Conservation (phyloP, 2,329 filamentous ascomycete genomes). For the Parascedosporium putredinis region DNA sequence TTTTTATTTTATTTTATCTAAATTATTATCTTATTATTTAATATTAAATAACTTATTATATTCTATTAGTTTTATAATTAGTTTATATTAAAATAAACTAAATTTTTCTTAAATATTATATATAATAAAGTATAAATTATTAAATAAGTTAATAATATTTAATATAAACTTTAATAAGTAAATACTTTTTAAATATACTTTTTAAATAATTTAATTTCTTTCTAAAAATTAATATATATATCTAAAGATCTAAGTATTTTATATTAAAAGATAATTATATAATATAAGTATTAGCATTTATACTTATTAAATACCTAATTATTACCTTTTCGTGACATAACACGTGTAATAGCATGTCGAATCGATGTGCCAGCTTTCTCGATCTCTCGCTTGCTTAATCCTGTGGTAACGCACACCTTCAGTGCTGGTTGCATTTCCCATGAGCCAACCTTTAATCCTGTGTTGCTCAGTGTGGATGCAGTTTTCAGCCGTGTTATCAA, state of each 20-base stretch:
- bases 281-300: neutral
- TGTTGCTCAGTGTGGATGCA: slow-evolving; percentile 53
- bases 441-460: slow-evolving; percentile 56
- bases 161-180: neutral
- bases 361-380: slow-evolving; percentile 87
- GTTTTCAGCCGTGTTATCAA: slow-evolving; percentile 80
- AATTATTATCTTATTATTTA: neutral
- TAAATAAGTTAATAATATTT: neutral
- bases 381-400: slow-evolving; percentile 83
- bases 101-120: neutral
- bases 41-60: neutral
- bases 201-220: too few species aligned
- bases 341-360: slow-evolving; percentile 86
- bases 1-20: neutral
- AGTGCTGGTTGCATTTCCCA: slow-evolving; percentile 70
- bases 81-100: neutral
- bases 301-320: neutral
- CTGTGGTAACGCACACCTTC: slow-evolving; percentile 84
- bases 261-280: neutral
- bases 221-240: neutral
- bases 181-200: too few species aligned
- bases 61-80: neutral
- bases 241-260: neutral
- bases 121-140: neutral
- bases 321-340: slow-evolving; percentile 52